phyloP scores from a whole-genome alignment of 805 yeast species.

The Saturnispora halmiae region DNA sequence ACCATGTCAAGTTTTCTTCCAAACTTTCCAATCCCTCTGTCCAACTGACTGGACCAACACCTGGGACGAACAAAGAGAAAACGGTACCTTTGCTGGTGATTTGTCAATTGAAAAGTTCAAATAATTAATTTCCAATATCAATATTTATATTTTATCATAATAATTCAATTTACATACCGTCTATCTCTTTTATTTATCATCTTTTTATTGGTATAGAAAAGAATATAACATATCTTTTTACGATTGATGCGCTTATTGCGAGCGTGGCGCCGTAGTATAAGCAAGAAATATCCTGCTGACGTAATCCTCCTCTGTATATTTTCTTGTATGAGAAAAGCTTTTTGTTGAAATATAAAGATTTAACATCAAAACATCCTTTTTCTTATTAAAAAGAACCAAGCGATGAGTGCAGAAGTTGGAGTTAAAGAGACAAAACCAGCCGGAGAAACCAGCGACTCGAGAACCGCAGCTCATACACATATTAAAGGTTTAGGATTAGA shows the following conservation, averaged over 20 bases:
- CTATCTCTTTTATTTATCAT: neutral
- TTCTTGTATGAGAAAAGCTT: too few relatives aligned
- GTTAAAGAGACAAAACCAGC: slow-evolving; percentile 4
- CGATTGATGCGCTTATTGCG: too few relatives aligned
- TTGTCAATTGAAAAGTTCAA: slow-evolving; percentile 28
- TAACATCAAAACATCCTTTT: neutral
- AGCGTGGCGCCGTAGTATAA: too few relatives aligned
- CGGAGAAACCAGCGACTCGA: slow-evolving; percentile 19
- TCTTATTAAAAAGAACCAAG: neutral
- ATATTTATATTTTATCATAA: neutral
- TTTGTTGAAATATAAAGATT: too few relatives aligned
- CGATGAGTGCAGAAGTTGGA: slow-evolving; percentile 4
- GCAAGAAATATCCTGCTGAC: too few relatives aligned
- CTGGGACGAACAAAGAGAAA: slow-evolving; percentile 79
- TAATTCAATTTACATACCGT: neutral
- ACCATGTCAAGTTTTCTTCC: slow-evolving; percentile 92
- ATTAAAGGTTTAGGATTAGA: slow-evolving; percentile 95
- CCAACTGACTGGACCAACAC: slow-evolving; percentile 78
- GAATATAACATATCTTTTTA: too few relatives aligned
- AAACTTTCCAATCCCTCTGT: slow-evolving; percentile 79
- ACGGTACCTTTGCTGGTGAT: slow-evolving; percentile 34
- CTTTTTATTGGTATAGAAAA: slow-evolving; percentile 3
- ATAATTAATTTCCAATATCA: slow-evolving; percentile 4
- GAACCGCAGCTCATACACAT: slow-evolving; percentile 91
- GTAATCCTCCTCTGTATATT: too few relatives aligned